Base-by-base conservation (phyloP, 768 basidiomycete genomes). In the Grammothele lineata region DNA sequence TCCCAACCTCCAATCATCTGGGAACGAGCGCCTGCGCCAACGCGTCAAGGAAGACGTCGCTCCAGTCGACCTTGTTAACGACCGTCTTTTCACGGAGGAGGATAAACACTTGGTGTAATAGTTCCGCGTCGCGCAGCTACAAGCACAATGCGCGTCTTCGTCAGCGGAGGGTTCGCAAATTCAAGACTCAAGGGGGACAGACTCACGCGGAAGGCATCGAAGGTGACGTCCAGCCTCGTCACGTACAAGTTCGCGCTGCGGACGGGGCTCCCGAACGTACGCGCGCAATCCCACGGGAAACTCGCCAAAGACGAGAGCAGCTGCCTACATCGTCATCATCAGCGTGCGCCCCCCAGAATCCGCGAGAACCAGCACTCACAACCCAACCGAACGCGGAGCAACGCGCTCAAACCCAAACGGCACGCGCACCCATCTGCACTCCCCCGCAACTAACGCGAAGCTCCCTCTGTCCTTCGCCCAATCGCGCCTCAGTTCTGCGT, bases 61-160 rank as follows among this genome's bases (percentile, higher is more conserved):
- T 52, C 58, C 58, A 58, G 35, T 56, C 42, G 25, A 60, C 48
- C 1, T 44, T 48, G 35, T 46, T 42, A 4, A 33, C 42, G 19
- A 43, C 44, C 38, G 56, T 39, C 41, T 55, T 57, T 43, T 56
- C 55, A 25, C 54, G 54, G 0, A 47, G 19, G 14, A 57, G 43
- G 1, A 48, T 35, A 30, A 60, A 27, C 27, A 45, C 57, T 41
- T 75, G 68, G 25, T 57, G 57, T 5, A 73, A 35, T 11, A 72
- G 59, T 47, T 73, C 68, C 11, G 74, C 70, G 47, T 76, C 73
- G 5, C 68, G 66, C 9, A 75, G 51, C 61, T 62, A 21, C 3
- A 19, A 19, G 17, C 14, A 30, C 27, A 30, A n/a, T n/a, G n/a
- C 12, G 17, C 27, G 26, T 15, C 5, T 14, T 3, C 5, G 47